Conservation (phyloP, 176 grass and related monocot genomes). For the Raddia distichophylla region DNA sequence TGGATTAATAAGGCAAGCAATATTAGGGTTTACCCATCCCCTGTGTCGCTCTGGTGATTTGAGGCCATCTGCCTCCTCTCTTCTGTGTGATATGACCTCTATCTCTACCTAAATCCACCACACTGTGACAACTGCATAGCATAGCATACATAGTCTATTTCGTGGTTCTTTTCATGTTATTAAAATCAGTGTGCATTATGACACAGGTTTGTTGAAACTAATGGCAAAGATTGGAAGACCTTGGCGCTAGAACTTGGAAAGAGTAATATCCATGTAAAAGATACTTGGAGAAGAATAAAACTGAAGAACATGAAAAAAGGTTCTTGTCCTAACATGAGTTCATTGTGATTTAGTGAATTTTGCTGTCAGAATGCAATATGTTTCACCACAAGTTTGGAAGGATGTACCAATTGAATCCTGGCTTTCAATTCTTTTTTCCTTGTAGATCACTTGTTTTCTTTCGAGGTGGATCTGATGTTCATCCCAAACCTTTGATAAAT, state of each 20-base stretch:
- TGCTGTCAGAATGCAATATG: background rate
- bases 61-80: too few relatives aligned
- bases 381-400: background rate
- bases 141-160: background rate
- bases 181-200: conserved; percentile 24
- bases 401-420: background rate
- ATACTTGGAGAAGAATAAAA: conserved; percentile 75
- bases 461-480: too few relatives aligned
- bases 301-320: conserved; percentile 54
- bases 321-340: conserved; percentile 23
- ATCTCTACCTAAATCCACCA: too few relatives aligned
- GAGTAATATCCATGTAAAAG: conserved; percentile 67
- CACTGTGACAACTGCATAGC: too few relatives aligned
- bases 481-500: background rate
- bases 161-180: conserved; percentile 25
- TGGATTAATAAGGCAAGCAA: too few relatives aligned
- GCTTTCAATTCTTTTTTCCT: too few relatives aligned
- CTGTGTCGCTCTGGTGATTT: too few relatives aligned
- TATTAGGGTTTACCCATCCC: too few relatives aligned
- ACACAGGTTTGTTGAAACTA: conserved; percentile 53
- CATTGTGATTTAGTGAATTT: conserved; percentile 24
- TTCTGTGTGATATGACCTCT: too few relatives aligned
- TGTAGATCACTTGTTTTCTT: too few relatives aligned
- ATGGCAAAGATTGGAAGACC: conserved; percentile 56
- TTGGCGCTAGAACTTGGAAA: conserved; percentile 60